Evolutionary conservation across 139 green algal species (phyloP), one percentile per base, ranked within the genome.

Genomic region (Gonium pectorale): DNA sequence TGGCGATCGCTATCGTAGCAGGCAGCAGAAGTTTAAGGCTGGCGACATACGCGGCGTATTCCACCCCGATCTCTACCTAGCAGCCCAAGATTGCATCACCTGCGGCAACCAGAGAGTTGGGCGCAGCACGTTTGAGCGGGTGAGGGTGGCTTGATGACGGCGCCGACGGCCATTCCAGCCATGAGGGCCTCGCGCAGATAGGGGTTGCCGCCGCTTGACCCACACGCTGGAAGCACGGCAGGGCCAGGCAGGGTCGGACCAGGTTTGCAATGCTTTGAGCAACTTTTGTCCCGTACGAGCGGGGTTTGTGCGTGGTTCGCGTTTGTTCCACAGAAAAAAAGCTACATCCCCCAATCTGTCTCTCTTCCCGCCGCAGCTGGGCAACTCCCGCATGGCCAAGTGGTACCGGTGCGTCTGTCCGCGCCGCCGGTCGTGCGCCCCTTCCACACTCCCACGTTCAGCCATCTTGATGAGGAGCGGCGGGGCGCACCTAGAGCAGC

Each of bases 361-460:
- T 4, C 63, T 27, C 33, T 43, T 27, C 33, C 33, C 63, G 11
- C 31, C 33, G 19, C 40, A 82, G 74, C 59, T 82, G n/a, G 74
- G 74, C 59, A 60, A 71, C 40, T 63, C 40, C 2, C 44, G 59
- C 41, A 82, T 82, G 74, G 59, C 59, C 27, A 82, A 82, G n/a
- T 82, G 74, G 74, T 64, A 82, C 41, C 59, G 74, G 59, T 82
- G 40, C 38, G 73, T 44, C n/a, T n/a, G n/a, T n/a, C n/a, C n/a
- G n/a, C n/a, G 15, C 54, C 13, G 4, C 21, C 49, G 49, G 49
- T 13, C 13, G 13, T 17, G 49, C 13, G 49, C 49, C n/a, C n/a
- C n/a, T n/a, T n/a, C n/a, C n/a, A n/a, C n/a, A n/a, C n/a, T n/a
- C n/a, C n/a, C n/a, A n/a, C n/a, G n/a, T n/a, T n/a, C n/a, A n/a